Evolutionary conservation across 1,284 basidiomycete genomes (phyloP).

Genomic region (Bondarzewia mesenterica): DNA sequence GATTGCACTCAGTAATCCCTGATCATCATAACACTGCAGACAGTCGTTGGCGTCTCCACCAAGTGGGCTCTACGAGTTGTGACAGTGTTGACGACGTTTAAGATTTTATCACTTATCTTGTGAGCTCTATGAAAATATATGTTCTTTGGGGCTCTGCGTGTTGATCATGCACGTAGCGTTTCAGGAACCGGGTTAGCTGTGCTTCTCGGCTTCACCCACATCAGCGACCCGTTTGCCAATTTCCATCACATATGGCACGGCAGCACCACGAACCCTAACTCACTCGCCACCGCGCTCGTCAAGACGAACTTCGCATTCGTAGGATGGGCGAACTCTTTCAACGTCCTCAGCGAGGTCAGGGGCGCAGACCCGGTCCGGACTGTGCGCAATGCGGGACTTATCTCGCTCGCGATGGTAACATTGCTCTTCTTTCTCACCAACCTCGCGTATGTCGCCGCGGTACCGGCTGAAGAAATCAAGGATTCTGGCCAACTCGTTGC

Average conservation of each 20-base stretch:
- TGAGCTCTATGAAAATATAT: conserved; percentile 12
- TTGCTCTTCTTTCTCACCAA: conserved; percentile 40
- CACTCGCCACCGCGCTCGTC: conserved; percentile 34
- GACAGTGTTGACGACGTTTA: conserved; percentile 19
- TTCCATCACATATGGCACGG: conserved; percentile 41
- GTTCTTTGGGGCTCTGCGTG: not conserved
- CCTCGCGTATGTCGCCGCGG: conserved; percentile 30
- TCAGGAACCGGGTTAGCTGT: conserved; percentile 39
- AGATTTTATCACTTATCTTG: conserved; percentile 21
- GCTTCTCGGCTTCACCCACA: conserved; percentile 35
- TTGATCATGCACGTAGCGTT: conserved; percentile 17
- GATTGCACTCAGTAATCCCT: not conserved
- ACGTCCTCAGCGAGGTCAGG: conserved; percentile 36
- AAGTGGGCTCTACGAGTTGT: conserved; percentile 23
- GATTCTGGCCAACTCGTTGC: conserved; percentile 37
- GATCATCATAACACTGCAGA: not conserved
- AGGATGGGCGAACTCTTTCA: conserved; percentile 38
- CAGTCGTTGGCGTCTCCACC: conserved; percentile 21
- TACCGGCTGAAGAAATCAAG: conserved; percentile 36
- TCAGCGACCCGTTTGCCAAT: conserved; percentile 38
- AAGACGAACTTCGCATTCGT: conserved; percentile 38
- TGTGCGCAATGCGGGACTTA: conserved; percentile 33
- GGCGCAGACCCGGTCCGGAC: conserved; percentile 29
- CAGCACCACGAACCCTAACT: conserved; percentile 31
- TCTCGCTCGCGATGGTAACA: conserved; percentile 33